Conservation (phyloP, 2,329 filamentous ascomycete species). For the Trichoderma afroharzianum region DNA sequence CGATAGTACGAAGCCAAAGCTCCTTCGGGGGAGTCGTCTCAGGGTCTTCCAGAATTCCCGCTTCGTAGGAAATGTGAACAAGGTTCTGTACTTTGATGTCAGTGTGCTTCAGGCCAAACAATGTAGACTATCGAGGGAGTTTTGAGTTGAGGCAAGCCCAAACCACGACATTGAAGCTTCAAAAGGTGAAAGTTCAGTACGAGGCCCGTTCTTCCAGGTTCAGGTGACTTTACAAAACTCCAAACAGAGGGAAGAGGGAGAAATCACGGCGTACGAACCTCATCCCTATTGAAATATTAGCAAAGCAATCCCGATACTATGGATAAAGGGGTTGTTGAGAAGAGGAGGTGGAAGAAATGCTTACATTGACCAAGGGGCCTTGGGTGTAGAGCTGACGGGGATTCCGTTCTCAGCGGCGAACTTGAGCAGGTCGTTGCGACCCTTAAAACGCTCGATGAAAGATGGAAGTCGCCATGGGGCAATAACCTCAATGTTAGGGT, state of each 20-base stretch:
- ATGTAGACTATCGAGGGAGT: too few relatives aligned
- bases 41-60: background rate
- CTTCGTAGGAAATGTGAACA: slow-evolving; percentile 13
- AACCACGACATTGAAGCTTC: too few relatives aligned
- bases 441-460: slow-evolving; percentile 48
- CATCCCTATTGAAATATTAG: slow-evolving; percentile 16
- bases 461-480: slow-evolving; percentile 68
- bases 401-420: slow-evolving; percentile 65
- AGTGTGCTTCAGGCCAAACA: background rate
- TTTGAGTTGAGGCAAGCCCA: too few relatives aligned
- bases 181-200: too few relatives aligned
- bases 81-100: slow-evolving; percentile 15
- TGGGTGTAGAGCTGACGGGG: slow-evolving; percentile 46
- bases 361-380: background rate
- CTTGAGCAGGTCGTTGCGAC: slow-evolving; percentile 68
- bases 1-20: background rate
- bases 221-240: background rate
- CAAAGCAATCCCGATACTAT: background rate
- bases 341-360: too few relatives aligned
- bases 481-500: slow-evolving; percentile 65
- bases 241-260: background rate
- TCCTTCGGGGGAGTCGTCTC: background rate
- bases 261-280: background rate
- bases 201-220: too few relatives aligned
- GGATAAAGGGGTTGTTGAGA: slow-evolving; percentile 36